A percentile compares a stretch with the other conserved stretches of the same genome.
Conservation (phyloP, 1,139 yeast species). For the Lodderomyces oxycetoniae region DNA sequence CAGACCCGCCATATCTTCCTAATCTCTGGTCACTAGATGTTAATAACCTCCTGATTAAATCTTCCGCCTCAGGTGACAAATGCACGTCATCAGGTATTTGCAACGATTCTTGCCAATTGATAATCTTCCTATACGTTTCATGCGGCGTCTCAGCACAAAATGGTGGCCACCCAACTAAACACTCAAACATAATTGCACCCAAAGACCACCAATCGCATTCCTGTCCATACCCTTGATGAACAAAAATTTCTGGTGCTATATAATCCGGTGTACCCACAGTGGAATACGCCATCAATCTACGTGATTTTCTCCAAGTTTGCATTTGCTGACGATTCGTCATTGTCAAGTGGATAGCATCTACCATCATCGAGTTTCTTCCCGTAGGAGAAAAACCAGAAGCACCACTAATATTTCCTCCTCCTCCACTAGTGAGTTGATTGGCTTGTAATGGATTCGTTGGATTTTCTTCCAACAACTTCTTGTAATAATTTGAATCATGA, state of each 20-base stretch:
- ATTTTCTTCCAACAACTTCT: conserved; percentile 61
- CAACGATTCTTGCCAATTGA: conserved; percentile 91
- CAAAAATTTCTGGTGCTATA: conserved; percentile 95
- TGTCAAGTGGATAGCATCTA: conserved; percentile 91
- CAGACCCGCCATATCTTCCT: conserved; percentile 92
- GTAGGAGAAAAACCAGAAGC: no score
- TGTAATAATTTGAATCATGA: conserved; percentile 74
- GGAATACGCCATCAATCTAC: conserved; percentile 96
- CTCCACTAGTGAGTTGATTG: conserved; percentile 14
- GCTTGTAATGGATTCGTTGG: conserved; percentile 23
- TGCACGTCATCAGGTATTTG: conserved; percentile 96
- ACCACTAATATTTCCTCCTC: conserved; percentile 3
- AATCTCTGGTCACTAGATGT: conserved; percentile 82
- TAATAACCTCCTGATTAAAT: conserved; percentile 74
- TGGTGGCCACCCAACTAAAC: conserved; percentile 99
- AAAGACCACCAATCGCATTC: conserved; percentile 99
- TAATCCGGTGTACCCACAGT: conserved; percentile 99
- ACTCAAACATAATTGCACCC: conserved; percentile 98
- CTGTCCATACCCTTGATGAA: conserved; percentile 97
- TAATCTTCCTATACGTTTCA: conserved; percentile 90
- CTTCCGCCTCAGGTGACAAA: conserved; percentile 90
- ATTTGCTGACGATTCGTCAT: conserved; percentile 96
- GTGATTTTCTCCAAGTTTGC: conserved; percentile 96
- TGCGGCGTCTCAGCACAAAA: conserved; percentile 99
- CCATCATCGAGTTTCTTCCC: conserved; percentile 77